Conservation (phyloP, 805 yeast species). For the Metschnikowia cerradonensis region DNA sequence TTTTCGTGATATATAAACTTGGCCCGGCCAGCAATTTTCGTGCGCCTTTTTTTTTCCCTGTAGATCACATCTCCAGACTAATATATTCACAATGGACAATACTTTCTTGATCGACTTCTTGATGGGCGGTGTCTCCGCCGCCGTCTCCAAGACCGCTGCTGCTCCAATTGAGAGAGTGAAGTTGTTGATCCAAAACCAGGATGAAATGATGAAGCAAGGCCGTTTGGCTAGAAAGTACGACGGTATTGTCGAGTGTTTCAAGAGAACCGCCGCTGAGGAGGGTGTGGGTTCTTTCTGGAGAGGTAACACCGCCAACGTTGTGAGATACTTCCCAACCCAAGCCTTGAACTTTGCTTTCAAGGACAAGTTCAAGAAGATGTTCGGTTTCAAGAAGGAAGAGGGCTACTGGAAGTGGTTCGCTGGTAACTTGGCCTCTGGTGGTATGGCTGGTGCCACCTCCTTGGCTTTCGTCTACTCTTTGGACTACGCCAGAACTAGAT, state of each 20-base stretch:
- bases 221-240: slow-evolving; percentile 81
- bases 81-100: slow-evolving; percentile 21
- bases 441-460: slow-evolving; percentile 96
- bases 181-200: slow-evolving; percentile 95
- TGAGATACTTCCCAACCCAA: slow-evolving; percentile 99
- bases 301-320: slow-evolving; percentile 98
- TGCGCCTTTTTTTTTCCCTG: slow-evolving; percentile 10
- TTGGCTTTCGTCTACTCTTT: slow-evolving; percentile 91
- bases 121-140: slow-evolving; percentile 99
- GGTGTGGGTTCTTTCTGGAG: slow-evolving; percentile 95
- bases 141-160: slow-evolving; percentile 96
- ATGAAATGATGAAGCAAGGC: slow-evolving; percentile 97
- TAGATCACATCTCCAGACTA: slow-evolving; percentile 12
- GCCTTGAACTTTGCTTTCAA: slow-evolving; percentile 98
- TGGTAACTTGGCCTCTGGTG: slow-evolving; percentile 99
- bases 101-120: slow-evolving; percentile 50
- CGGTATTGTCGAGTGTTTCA: slow-evolving; percentile 93
- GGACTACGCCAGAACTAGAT: slow-evolving; percentile 98
- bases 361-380: slow-evolving; percentile 92
- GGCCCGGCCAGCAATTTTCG: slow-evolving; percentile 5
- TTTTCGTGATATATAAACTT: slow-evolving; percentile 16
- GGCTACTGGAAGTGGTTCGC: slow-evolving; percentile 92
- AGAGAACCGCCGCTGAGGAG: slow-evolving; percentile 89
- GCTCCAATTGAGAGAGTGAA: slow-evolving; percentile 98
- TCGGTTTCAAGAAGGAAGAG: slow-evolving; percentile 95